Evolutionary conservation across 1,284 basidiomycete species (phyloP).

Genomic region (Cystobasidiaceae sp.): DNA sequence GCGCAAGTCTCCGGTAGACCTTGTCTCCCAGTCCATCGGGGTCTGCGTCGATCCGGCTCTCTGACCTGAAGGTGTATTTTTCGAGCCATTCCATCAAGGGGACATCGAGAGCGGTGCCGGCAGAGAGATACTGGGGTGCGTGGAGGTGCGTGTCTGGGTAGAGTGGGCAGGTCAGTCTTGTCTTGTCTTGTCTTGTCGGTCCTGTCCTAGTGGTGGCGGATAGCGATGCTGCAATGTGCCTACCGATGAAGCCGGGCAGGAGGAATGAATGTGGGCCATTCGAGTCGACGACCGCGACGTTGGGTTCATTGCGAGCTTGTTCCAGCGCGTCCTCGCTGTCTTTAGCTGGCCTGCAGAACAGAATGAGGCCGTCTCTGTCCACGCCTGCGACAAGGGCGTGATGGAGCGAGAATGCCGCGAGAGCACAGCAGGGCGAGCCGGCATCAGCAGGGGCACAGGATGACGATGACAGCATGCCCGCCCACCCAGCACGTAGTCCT

Average conservation of each 20-base stretch:
- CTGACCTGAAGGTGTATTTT: conserved; percentile 60
- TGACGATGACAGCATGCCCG: conserved; percentile 54
- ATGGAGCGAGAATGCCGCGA: neutral
- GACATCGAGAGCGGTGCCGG: conserved; percentile 73
- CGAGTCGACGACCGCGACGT: conserved; percentile 41
- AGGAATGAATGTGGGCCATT: conserved; percentile 59
- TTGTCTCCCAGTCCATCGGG: conserved; percentile 54
- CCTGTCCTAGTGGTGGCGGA: too few species aligned
- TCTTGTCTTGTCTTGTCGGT: too few species aligned
- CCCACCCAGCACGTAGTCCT: conserved; percentile 59
- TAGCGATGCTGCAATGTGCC: conserved; percentile 53
- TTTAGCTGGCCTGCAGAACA: conserved; percentile 54
- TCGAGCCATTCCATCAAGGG: conserved; percentile 78
- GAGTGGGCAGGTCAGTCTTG: conserved; percentile 58
- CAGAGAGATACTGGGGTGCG: conserved; percentile 77
- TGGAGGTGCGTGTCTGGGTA: conserved; percentile 70
- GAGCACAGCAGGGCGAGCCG: conserved; percentile 42
- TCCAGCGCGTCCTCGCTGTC: conserved; percentile 47
- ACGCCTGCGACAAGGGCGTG: neutral
- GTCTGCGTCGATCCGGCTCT: conserved; percentile 64
- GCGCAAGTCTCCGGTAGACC: conserved; percentile 63
- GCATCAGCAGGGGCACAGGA: conserved; percentile 58
- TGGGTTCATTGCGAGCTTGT: conserved; percentile 39
- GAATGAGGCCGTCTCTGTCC: conserved; percentile 51
- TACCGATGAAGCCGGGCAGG: conserved; percentile 59